Evolutionary conservation across 768 basidiomycete species (phyloP), one percentile per base, ranked within the genome.

Genomic region (Tricholoma furcatifolium): DNA sequence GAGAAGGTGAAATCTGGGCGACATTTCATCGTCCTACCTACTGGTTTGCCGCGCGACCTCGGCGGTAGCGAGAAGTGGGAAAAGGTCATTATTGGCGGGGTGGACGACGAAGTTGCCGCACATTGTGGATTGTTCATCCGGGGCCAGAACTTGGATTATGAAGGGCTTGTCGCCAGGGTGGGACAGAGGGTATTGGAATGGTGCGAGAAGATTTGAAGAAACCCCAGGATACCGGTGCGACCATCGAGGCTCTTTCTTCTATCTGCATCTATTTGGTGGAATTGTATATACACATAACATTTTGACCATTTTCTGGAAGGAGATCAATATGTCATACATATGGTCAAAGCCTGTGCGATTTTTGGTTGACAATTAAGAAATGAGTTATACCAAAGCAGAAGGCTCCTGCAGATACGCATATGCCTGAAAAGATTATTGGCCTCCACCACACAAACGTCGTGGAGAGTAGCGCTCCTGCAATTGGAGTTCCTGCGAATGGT

Each of bases 121-220:
- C 82, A 84, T 64, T 70, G 68, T 43, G 82, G 81, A 35, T 57
- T 84, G 11, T 83, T 83, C 56, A 78, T 81, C 43, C 73, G 70
- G 3, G 61, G 62, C 2, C 71, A 73, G 56, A 83, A 84, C 62
- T 56, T 76, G 55, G 77, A 77, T 11, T 84, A 84, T 60, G 73
- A 78, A 24, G 70, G 55, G 12, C 64, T 83, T 31, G 72, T 83
- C 4, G 72, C 74, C 40, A 70, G 69, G 32, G 80, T 80, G 10
- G 75, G 70, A 12, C 58, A 57, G 7, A 68, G 64, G 51, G 66
- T 83, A 1, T 50, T 78, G 30, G 67, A 58, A 6, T 81, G 79
- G 79, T 76, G 75, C 50, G 67, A 70, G 32, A 45, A 46, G n/a
- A 24, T 53, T 27, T 53, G 15, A 43, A 20, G 7, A 27, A 4